Evolutionary conservation across 371 early-diverging fungal genomes (phyloP), one percentile per base, ranked within the genome.

Genomic region (Rhizomucor pusillus): DNA sequence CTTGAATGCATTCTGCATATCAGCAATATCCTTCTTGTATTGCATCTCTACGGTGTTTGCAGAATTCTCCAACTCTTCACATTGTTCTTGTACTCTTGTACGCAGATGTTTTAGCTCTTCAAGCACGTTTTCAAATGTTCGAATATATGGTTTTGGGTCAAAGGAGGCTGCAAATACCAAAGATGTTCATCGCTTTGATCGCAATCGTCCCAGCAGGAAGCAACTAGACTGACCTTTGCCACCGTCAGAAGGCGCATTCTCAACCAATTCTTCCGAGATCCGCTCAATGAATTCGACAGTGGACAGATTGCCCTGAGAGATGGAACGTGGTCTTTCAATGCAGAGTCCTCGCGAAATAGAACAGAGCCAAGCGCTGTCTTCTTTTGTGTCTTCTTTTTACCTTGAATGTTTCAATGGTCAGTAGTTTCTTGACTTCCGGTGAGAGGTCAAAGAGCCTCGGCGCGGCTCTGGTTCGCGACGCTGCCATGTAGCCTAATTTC

Each of bases 71-170:
- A 94, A 79, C 52, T 91, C 91, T 16, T 83, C 84, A 33, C 93
- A 93, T 53, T 91, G 86, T 37, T 84, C 77, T 33, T 89, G 90
- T 46, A 96, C 86, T 48, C 84, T 82, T 34, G 79, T 75, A 53
- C 86, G 78, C 29, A 95, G 64, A 43, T 81, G 81, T 37, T 84
- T 69, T 35, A 98, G 84, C 53, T 91, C 90, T 50, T 94, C 91
- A 34, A 90, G 65, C 0, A 90, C 88, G 41, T 79, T 77, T 66
- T 97, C 97, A 69, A 95, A 95, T 3, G 88, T 88, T 29, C 92
- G 78, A 52, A 95, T 92, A 66, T 95, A 93, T 0, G 94, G 92
- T 55, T 88, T 88, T 19, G 92, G 89, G 56, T 87, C 86, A 45
- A 86, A 82, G 12, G 69, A 77, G 33, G 60, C 35, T 48, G 5